Base-by-base conservation (phyloP, 495 filamentous ascomycete species). In the Xanthoparmelia taractica region DNA sequence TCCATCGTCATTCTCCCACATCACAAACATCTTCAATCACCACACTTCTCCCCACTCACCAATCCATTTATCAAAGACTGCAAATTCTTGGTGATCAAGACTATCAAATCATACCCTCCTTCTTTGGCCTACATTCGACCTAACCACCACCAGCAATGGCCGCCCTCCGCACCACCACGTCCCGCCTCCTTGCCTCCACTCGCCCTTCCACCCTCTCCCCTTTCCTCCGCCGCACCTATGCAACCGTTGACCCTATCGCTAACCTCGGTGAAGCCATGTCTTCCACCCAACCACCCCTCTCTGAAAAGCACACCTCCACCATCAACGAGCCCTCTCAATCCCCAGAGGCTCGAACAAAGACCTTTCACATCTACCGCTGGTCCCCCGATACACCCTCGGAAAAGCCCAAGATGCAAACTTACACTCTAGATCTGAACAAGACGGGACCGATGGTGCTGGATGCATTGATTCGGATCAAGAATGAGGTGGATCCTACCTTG, bases 351-450 rank as follows among this genome's bases (percentile, higher is more conserved):
- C 85, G 82, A 68, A 86, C 87, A 74, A 97, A 97, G 84, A 91
- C 89, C 63, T 98, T 98, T 85, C 88, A 97, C 76, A 85, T 98
- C 84, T 98, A 98, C 85, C 87, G 94, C 70, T 98, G 94, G 94
- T 95, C 95, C 73, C 94, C 94, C 47, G 94, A 97, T 73, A 78
- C 83, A 64, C 94, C 94, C 36, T 82, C 83, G 72, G 83, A 87
- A 78, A 98, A 98, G 84, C 93, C 94, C 45, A 82, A 79, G 74
- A 96, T 98, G 93, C 91, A 97, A 82, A 83, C 79, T 65, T 98
- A 97, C 77, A 87, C 89, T 25, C 78, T 98, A 66, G 94, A 98
- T 71, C 78, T 98, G 66, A 97, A 97, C 79, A 96, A 96, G 87
- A 98, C 94, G 55, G 94, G 94, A 11, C 94, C 94, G 67, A 98